Evolutionary conservation across 441 rosid species (phyloP), one percentile per base, ranked within the genome.

Genomic region (Jatropha podagrica): DNA sequence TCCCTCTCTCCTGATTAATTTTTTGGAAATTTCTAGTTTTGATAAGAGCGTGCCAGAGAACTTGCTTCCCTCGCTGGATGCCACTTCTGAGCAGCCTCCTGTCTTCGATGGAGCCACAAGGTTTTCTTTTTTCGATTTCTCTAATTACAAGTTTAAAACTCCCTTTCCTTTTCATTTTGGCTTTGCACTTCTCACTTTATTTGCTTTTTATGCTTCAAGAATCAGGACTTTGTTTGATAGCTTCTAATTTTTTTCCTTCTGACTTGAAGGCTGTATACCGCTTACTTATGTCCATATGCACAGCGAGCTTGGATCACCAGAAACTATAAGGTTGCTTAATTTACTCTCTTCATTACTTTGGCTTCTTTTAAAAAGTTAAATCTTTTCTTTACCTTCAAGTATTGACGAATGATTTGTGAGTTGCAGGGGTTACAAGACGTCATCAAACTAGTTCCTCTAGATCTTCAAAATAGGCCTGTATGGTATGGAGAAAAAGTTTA

Each of bases 401-500:
- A 51, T 1, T 51, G 17, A 51, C 10, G 17, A 51, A 12, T 64
- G 1, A 10, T 38, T 67, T 52, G 32, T 1, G 65, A 71, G 48
- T 1, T 78, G 56, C 81, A 86, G 92, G 92, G 92, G 32, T 82
- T 86, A 20, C 88, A 86, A 79, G 88, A 86, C 51, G 71, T 75
- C 72, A 86, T 88, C 54, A 69, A 85, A 59, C 65, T 85, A 26
- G 83, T 86, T 60, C 87, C 89, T 3, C 59, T 88, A 0, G 69
- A 84, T 61, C 88, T 86, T 70, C 77, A 65, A 41, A 85, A 85
- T 41, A 82, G 89, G 81, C 90, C 92, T 26, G 80, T 79, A 77
- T 88, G 92, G 92, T 88, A 88, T 74, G 59, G 66, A 69, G 90
- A 86, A 74, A 88, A 87, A 72, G 89, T 86, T 48, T 82, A 88